Base-by-base conservation (phyloP, 1,139 yeast genomes). In the Diutina neorugosa region DNA sequence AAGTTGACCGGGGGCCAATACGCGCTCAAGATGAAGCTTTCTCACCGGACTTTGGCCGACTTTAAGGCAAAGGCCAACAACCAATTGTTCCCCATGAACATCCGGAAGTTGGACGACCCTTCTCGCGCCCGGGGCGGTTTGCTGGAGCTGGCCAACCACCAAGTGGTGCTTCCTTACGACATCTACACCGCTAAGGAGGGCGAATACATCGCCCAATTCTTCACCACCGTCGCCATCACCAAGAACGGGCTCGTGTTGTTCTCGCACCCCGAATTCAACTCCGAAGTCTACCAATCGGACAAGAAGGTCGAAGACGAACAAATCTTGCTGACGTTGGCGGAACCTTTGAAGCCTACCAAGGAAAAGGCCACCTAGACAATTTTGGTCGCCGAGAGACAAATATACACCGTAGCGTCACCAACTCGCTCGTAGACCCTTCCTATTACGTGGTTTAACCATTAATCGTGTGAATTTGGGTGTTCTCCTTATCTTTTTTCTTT, bases 211-310 rank as follows among this genome's bases (percentile, higher is more conserved):
- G 89, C 87, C 44, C 90, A 86, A 70, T 82, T 74, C 68, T 86
- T 82, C 71, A 81, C 90, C 59, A 86, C 94, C 52, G 79, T 86
- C 62, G 91, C 87, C 53, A 69, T 86, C 61, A 85, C 91, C 65
- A 81, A 81, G 69, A 81, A 80, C 62, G 93, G 93, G 54, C 74
- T 83, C 60, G 80, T 84, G 61, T 81, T 79, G 71, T 76, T 82
- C 63, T 80, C 91, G 52, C 73, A 79, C 27, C 86, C 88, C 9
- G 65, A 78, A 37, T 80, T 84, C 59, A 73, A 80, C 58, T 65
- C 68, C 9, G 69, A 63, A 31, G 67, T 71, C 57, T 74, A 83
- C 69, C 72, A 76, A 63, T 70, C 86, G 54, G 86, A 82, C 48
- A 81, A 83, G 71, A 70, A 69, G 63, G 69, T 84, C 55, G 68